phyloP scores from a whole-genome alignment of 2,329 filamentous ascomycete species.

The Paecilomyces variotii region DNA sequence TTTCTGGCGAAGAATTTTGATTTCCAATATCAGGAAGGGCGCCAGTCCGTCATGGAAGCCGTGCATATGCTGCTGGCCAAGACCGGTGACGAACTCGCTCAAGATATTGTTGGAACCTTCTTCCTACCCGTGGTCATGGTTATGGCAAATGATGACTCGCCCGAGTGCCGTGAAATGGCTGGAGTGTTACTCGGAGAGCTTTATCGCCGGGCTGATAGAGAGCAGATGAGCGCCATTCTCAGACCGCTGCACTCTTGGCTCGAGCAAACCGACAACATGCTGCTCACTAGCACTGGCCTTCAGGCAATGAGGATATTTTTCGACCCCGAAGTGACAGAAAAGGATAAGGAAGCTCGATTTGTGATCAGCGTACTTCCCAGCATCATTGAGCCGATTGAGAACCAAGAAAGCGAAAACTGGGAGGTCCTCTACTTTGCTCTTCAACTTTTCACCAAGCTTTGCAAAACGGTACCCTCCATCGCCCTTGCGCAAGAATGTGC shows the following conservation, averaged over 20 bases:
- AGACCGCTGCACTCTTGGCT: constrained; percentile 67
- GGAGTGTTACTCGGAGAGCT: constrained; percentile 71
- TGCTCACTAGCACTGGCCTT: constrained; percentile 64
- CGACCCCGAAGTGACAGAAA: constrained; percentile 57
- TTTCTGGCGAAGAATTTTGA: constrained; percentile 88
- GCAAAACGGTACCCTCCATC: constrained; percentile 55
- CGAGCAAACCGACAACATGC: constrained; percentile 61
- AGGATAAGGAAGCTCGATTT: constrained; percentile 59
- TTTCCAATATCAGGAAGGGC: constrained; percentile 80
- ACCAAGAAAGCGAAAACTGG: constrained; percentile 48
- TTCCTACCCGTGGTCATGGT: constrained; percentile 83
- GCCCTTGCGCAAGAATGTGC: constrained; percentile 54
- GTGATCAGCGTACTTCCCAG: constrained; percentile 47
- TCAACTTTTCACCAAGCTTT: constrained; percentile 59
- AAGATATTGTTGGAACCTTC: constrained; percentile 71
- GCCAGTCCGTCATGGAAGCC: constrained; percentile 88
- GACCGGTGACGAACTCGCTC: constrained; percentile 70
- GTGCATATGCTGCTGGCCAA: constrained; percentile 81
- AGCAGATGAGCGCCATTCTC: constrained; percentile 63
- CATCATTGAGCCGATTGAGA: constrained; percentile 46
- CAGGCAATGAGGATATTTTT: constrained; percentile 80
- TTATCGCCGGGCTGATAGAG: constrained; percentile 68
- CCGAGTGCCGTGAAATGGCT: constrained; percentile 76
- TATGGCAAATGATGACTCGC: constrained; percentile 79
- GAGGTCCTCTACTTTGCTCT: constrained; percentile 69